Percentiles rank a stretch among this genome's conserved stretches.
phyloP scores from a whole-genome alignment of 768 basidiomycete genomes.

The Leccinum boreale region DNA sequence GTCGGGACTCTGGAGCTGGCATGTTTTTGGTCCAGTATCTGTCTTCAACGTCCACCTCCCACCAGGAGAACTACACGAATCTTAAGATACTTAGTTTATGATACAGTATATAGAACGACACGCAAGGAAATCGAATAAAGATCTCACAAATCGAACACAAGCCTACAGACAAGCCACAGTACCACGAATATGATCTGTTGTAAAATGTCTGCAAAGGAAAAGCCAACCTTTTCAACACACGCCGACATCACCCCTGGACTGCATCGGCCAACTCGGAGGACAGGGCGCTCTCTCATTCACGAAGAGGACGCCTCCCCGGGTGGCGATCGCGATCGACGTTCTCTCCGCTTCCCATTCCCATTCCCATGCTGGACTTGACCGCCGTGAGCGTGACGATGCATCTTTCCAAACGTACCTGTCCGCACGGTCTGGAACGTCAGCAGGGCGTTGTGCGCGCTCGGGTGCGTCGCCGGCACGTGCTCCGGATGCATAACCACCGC shows the following conservation, averaged over 20 bases:
- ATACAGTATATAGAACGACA: too few species aligned
- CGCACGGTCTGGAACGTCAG: constrained; percentile 32
- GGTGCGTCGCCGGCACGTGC: constrained; percentile 49
- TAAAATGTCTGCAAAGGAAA: too few species aligned
- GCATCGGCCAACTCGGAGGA: too few species aligned
- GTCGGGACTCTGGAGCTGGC: not conserved
- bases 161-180: too few species aligned
- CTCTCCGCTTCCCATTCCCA: not conserved
- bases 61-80: too few species aligned
- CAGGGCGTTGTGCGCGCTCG: constrained; percentile 52
- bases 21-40: not conserved
- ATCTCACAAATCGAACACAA: too few species aligned
- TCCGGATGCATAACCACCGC: constrained; percentile 27
- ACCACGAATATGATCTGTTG: too few species aligned
- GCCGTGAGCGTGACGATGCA: not conserved
- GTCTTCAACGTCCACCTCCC: not conserved
- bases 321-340: not conserved
- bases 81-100: too few species aligned
- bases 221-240: too few species aligned
- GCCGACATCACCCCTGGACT: too few species aligned
- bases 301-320: not conserved
- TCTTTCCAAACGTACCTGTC: constrained; percentile 16
- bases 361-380: not conserved
- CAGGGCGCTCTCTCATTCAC: not conserved
- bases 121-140: too few species aligned